Evolutionary conservation across 1,139 yeast genomes (phyloP), one percentile per base, ranked within the genome.

Genomic region (Saccharomycopsis hybrid): DNA sequence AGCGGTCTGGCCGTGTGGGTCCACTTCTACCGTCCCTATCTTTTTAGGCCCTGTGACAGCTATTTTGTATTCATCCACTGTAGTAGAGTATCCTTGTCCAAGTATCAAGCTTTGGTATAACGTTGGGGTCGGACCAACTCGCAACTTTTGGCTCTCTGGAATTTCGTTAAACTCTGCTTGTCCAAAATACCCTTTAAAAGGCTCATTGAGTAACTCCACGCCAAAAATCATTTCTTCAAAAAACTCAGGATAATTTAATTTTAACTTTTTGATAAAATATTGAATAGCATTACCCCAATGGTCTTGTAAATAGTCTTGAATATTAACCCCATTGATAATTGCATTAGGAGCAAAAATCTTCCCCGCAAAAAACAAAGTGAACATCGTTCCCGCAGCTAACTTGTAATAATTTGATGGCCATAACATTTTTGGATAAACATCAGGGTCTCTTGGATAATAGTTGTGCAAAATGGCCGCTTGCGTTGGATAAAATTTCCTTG

Each of bases 331-430:
- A 61, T 89, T 76, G 33, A 90, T 72, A 4, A 70, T 66, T 54
- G 92, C 80, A 49, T 82, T 74, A 1, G 89, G 97, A 54, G 74
- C 90, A 73, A 71, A 82, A 66, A 58, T 71, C 61, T 57, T 71
- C 2, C 97, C 97, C 1, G 85, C 83, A 65, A 85, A 89, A 62
- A 90, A 90, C 57, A 87, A 63, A 0, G 96, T 85, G 64, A 88
- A 88, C 92, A 90, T 86, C 5, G 85, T 82, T 56, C 81, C 77
- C 27, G 86, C 73, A 0, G 90, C 96, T 54, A 88, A 68, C 32
- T 95, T 71, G 55, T 73, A 77, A 60, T 89, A 89, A 65, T 90
- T 90, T 0, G 96, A 82, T 0, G 96, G 82, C 97, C 97, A 90
- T 41, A 88, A 72, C 97, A 90, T 90, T 60, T 86, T 85, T 4